Percentiles rank a stretch among this genome's conserved stretches.
Evolutionary conservation across 768 basidiomycete species (phyloP).

Genomic region (Fomitopsis serialis): DNA sequence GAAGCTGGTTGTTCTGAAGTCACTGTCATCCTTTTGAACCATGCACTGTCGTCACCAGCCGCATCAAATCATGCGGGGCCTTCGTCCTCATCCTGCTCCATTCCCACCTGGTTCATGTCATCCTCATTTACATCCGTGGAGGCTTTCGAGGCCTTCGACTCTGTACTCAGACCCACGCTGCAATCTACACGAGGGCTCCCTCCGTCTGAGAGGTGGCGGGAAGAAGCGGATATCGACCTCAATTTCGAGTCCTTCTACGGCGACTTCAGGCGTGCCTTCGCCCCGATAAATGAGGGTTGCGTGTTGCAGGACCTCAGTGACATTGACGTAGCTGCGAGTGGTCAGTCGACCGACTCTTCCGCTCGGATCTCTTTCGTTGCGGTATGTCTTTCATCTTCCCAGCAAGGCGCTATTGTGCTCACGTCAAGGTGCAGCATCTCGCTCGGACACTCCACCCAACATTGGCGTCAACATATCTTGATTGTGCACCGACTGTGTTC

Average conservation of each 20-base stretch:
- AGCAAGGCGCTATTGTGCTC: too few relatives aligned
- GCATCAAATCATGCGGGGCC: conserved; percentile 1
- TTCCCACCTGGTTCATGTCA: conserved; percentile 61
- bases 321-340: not conserved
- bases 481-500: conserved; percentile 81
- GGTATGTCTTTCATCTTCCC: conserved; percentile 12
- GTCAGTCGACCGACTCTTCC: conserved; percentile 3
- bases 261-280: conserved; percentile 5
- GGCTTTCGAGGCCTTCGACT: conserved; percentile 52
- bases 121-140: conserved; percentile 49
- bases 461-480: conserved; percentile 79
- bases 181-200: not conserved
- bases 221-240: conserved; percentile 31
- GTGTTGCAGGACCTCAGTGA: conserved; percentile 18
- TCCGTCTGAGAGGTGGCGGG: conserved; percentile 24
- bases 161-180: conserved; percentile 30
- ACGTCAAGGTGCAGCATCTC: conserved; percentile 43
- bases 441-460: conserved; percentile 73
- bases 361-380: conserved; percentile 10
- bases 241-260: conserved; percentile 30
- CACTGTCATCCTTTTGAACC: conserved; percentile 62
- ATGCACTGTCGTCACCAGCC: conserved; percentile 30
- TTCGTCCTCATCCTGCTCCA: conserved; percentile 10
- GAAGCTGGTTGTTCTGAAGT: conserved; percentile 69
- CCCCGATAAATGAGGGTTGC: conserved; percentile 13